Conservation (phyloP, 2,329 filamentous ascomycete species). For the Colletotrichum truncatum region DNA sequence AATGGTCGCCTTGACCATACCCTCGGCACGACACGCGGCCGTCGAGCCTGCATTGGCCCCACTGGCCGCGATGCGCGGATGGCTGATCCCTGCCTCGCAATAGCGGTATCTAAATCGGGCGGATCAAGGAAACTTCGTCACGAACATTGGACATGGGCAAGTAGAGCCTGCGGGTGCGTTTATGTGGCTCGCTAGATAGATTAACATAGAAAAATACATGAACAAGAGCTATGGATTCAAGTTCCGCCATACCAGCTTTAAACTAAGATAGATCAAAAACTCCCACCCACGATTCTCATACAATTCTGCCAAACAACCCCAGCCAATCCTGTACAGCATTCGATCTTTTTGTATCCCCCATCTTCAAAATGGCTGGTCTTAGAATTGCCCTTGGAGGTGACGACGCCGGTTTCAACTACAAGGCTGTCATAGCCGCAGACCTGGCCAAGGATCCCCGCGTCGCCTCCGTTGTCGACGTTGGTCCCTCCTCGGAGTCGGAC, state of each 20-base stretch:
- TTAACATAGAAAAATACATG: neutral
- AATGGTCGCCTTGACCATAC: too few relatives aligned
- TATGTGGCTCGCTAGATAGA: neutral
- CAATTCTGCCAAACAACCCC: neutral
- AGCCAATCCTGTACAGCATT: neutral
- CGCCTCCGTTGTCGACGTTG: slow-evolving; percentile 75
- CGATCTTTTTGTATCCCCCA: too few relatives aligned
- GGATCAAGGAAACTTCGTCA: neutral
- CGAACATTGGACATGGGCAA: neutral
- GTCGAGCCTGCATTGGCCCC: neutral
- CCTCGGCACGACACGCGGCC: slow-evolving; percentile 20
- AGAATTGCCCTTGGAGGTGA: slow-evolving; percentile 31
- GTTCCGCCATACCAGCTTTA: neutral
- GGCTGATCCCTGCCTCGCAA: neutral
- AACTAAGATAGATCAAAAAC: neutral
- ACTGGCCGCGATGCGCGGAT: slow-evolving; percentile 20
- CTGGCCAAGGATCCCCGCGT: slow-evolving; percentile 75
- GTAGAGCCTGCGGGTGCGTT: neutral
- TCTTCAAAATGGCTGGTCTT: neutral
- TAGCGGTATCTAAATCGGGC: neutral
- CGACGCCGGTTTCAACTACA: slow-evolving; percentile 81
- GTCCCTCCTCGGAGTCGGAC: slow-evolving; percentile 71
- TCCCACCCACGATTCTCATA: neutral
- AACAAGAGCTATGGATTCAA: neutral
- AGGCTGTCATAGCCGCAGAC: slow-evolving; percentile 77